phyloP scores from a whole-genome alignment of 768 basidiomycete genomes.

The Agaricus subrufescens region DNA sequence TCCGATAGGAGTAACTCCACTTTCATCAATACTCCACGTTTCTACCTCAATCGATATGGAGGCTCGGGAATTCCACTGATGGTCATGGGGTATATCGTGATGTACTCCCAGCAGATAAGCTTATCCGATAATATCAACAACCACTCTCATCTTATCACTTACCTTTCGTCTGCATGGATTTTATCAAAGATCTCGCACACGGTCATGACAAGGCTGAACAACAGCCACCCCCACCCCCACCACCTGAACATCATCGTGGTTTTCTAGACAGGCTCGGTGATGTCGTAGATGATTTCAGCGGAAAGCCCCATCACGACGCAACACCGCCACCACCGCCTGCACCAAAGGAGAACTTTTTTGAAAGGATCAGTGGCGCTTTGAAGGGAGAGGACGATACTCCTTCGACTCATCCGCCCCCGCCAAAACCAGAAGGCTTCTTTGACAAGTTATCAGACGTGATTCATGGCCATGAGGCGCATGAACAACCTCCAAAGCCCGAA shows the following conservation, averaged over 20 bases:
- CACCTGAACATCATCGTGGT: constrained; percentile 4
- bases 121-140: too few species aligned
- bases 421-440: constrained; percentile 9
- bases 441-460: constrained; percentile 11
- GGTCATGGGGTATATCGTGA: too few species aligned
- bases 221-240: neutral
- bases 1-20: too few species aligned
- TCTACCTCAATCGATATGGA: too few species aligned
- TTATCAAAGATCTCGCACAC: constrained; percentile 11
- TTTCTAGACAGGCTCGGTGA: constrained; percentile 11
- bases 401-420: constrained; percentile 11
- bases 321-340: constrained; percentile 11
- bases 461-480: constrained; percentile 10
- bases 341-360: constrained; percentile 11
- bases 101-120: too few species aligned
- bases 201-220: neutral
- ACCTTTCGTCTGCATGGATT: constrained; percentile 7
- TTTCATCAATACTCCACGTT: too few species aligned
- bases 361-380: constrained; percentile 11
- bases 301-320: neutral
- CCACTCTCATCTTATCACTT: neutral
- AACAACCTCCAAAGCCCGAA: constrained; percentile 12
- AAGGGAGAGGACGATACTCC: constrained; percentile 7
- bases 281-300: neutral
- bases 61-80: too few species aligned